Conservation (phyloP, 2,329 filamentous ascomycete genomes). For the Aureobasidium pullulans region DNA sequence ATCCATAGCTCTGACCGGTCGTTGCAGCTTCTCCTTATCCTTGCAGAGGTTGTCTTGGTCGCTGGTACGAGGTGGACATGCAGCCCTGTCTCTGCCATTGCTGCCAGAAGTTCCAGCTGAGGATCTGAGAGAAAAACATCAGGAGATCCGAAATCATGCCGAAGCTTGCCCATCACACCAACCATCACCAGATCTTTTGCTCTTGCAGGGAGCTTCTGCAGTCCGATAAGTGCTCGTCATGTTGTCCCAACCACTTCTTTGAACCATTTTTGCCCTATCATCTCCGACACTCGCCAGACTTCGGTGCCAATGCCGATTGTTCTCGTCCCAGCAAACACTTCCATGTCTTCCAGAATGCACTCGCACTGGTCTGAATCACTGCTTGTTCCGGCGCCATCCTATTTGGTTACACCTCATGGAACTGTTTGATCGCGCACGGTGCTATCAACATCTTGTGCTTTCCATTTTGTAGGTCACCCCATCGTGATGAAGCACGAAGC, state of each 20-base stretch:
- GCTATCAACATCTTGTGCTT: neutral
- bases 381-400: neutral
- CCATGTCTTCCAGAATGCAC: neutral
- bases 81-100: neutral
- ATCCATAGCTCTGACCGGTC: too few species aligned
- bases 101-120: neutral
- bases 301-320: neutral
- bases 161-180: neutral
- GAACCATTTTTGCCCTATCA: neutral
- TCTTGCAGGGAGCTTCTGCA: neutral
- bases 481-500: neutral
- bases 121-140: neutral
- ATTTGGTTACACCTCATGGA: neutral
- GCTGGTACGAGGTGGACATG: neutral
- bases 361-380: neutral
- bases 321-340: neutral
- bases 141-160: slow-evolving; percentile 8
- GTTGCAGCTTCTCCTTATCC: too few species aligned
- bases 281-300: neutral
- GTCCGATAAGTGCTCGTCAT: neutral
- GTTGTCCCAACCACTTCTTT: neutral
- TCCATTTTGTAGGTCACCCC: neutral
- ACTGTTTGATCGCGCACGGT: neutral
- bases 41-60: neutral
- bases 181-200: slow-evolving; percentile 5